These are phyloP conservation scores for Clonostachys chloroleuca DNA, from an alignment of 2,329 filamentous ascomycete genomes.

Conservation along the genomic window DNA sequence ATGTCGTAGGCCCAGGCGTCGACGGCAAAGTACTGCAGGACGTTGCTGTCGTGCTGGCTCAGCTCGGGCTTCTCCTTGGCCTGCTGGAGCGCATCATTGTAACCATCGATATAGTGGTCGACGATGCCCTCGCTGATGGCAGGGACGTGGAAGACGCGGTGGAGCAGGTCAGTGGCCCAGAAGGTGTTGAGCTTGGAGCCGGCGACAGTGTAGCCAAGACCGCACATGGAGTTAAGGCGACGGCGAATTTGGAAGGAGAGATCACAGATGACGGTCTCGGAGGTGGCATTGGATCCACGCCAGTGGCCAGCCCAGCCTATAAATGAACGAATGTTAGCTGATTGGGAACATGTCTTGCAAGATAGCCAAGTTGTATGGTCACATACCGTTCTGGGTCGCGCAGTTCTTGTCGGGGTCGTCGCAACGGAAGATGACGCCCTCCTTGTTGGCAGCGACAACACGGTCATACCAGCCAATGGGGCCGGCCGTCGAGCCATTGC, in stretches of 20 bases:
- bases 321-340: too few species aligned
- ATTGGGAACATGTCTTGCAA: background rate
- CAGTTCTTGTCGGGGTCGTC: conserved; percentile 67
- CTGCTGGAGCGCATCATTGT: conserved; percentile 47
- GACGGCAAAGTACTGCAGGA: conserved; percentile 65
- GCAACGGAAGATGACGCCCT: conserved; percentile 58
- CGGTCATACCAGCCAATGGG: conserved; percentile 60
- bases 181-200: conserved; percentile 51
- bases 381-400: conserved; percentile 34
- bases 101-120: conserved; percentile 58
- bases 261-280: conserved; percentile 66
- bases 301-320: conserved; percentile 64
- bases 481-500: conserved; percentile 49
- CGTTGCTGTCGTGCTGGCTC: conserved; percentile 53
- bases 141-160: conserved; percentile 61
- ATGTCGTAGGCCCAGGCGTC: conserved; percentile 65
- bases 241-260: conserved; percentile 55
- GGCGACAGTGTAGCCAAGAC: conserved; percentile 58
- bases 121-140: conserved; percentile 54
- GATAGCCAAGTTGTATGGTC: background rate
- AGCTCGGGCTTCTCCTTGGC: conserved; percentile 41
- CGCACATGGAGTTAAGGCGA: conserved; percentile 55
- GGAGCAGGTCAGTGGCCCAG: conserved; percentile 63
- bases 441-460: conserved; percentile 53
- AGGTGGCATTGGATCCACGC: conserved; percentile 59